Conservation (phyloP, 2,329 filamentous ascomycete genomes). For the Colletotrichum brevisporum region DNA sequence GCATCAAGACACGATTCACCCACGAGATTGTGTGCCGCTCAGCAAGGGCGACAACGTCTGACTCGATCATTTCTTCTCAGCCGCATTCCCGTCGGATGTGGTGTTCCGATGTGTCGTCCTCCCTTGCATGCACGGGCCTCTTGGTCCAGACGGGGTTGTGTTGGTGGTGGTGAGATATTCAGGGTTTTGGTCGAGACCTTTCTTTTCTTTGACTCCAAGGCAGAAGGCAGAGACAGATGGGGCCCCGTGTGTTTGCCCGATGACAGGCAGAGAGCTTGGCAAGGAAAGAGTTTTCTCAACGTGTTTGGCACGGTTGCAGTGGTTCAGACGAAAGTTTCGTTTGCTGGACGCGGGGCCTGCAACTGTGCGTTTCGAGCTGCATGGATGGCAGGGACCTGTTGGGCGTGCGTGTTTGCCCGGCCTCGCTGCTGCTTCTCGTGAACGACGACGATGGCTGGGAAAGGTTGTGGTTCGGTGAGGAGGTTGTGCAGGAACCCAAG, state of each 20-base stretch:
- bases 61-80: not conserved
- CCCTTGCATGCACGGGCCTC: not conserved
- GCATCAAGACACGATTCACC: constrained; percentile 17
- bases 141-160: not conserved
- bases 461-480: no score
- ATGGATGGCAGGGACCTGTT: not conserved
- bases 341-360: not conserved
- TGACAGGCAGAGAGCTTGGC: not conserved
- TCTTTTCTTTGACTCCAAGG: no score
- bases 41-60: no score
- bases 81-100: not conserved
- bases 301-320: constrained; percentile 9
- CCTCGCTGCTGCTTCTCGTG: not conserved
- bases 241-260: constrained; percentile 7
- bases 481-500: no score
- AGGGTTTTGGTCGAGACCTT: not conserved
- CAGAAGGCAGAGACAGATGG: no score
- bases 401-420: not conserved
- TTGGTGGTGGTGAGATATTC: not conserved
- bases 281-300: not conserved
- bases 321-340: constrained; percentile 13
- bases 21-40: not conserved
- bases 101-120: not conserved
- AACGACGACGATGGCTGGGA: no score
- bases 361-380: not conserved